Evolutionary conservation across 1,284 basidiomycete genomes (phyloP), one percentile per base, ranked within the genome.

Genomic region (Leccinum fallax): DNA sequence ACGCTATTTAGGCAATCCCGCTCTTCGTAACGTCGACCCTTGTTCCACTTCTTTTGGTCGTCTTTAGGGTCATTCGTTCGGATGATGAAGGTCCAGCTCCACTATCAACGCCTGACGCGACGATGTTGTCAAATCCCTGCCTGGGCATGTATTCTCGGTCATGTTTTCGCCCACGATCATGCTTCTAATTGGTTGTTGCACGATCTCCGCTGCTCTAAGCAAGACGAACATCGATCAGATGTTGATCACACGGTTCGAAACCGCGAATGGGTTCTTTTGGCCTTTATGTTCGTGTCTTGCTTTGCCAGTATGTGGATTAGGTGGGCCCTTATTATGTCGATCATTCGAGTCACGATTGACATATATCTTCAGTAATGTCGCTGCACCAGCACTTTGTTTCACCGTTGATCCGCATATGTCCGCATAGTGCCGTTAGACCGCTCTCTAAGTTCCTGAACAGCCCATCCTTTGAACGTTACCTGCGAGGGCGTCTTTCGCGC

Each of bases 21-120:
- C 83, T 99, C 3, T 99, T 99, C 70, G 95, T 97, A 26, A 99
- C 97, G 0, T 97, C 95, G 2, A 88, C 93, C 63, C 81, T 92
- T 60, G 90, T 99, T 2, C 97, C 97, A 0, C 80, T 97, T 52
- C 82, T 98, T 4, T 86, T 97, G n/a, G 92, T 98, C n/a, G 16
- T 2, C 28, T 28, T 28, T 28, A 28, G 7, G 28, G 8, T 28
- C 28, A 28, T 8, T 8, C 28, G 28, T 28, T 28, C 7, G 28
- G 62, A 65, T 13, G 83, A 84, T 11, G 85, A 83, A 1, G 80
- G 83, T 15, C 80, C 81, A 58, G 69, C 73, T 3, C 83, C 87
- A 5, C 72, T 98, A 57, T 73, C 80, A 1, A 85, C 94, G 0
- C 78, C 81, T 1, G 89, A 89, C 36, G 93, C 95, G 2, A 95